A percentile compares a stretch with the other conserved stretches of the same genome.
Conservation (phyloP, 495 filamentous ascomycete genomes). For the Cercophora newfieldiana region DNA sequence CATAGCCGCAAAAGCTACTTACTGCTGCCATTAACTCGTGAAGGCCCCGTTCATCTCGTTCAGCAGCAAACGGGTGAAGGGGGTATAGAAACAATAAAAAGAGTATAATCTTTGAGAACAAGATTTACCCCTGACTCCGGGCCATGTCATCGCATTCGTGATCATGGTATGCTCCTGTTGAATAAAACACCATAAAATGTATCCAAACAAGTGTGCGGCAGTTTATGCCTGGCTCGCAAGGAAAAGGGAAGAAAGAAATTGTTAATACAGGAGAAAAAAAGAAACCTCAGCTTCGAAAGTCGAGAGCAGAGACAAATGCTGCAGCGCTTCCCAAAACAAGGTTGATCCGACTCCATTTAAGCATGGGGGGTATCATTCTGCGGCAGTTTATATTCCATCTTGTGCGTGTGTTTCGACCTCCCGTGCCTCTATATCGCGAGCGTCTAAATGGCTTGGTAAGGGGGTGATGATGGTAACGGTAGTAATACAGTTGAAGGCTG, state of each 20-base stretch:
- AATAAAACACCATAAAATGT: background rate
- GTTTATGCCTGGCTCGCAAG: background rate
- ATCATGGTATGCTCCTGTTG: constrained; percentile 4
- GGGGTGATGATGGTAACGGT: background rate
- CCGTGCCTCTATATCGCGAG: constrained; percentile 8
- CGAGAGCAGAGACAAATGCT: background rate
- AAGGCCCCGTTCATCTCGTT: background rate
- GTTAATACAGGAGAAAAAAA: constrained; percentile 12
- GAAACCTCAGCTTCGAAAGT: background rate
- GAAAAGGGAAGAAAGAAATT: background rate
- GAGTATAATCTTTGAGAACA: background rate
- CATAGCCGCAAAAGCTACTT: background rate
- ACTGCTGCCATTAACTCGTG: constrained; percentile 5
- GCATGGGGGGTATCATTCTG: constrained; percentile 5
- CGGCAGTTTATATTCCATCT: background rate
- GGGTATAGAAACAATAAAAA: background rate
- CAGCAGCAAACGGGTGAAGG: background rate
- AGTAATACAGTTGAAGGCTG: background rate
- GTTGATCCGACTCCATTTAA: background rate
- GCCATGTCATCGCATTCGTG: constrained; percentile 7
- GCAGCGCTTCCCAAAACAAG: constrained; percentile 4
- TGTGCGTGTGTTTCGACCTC: background rate
- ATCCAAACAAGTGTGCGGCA: background rate
- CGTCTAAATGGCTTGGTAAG: constrained; percentile 1
- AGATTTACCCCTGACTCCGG: constrained; percentile 4